phyloP scores from a whole-genome alignment of 1,284 basidiomycete genomes.

The Laetiporus sulphureus region DNA sequence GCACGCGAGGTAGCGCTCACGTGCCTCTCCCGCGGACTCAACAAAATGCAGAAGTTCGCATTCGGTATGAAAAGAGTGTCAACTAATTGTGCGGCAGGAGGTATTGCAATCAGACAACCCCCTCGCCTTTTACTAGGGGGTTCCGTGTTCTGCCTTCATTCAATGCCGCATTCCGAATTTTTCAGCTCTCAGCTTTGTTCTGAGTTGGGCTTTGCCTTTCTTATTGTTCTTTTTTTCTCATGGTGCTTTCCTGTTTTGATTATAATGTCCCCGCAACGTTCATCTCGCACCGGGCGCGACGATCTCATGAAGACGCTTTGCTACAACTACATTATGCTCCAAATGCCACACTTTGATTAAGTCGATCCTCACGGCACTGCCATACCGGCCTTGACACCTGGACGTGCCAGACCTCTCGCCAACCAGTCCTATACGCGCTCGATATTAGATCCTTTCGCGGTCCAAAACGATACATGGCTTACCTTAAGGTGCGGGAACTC shows the following conservation, averaged over 20 bases:
- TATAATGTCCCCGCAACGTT: too few relatives aligned
- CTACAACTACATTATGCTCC: too few relatives aligned
- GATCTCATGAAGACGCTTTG: too few relatives aligned
- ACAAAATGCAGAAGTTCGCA: conserved; percentile 26
- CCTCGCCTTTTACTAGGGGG: conserved; percentile 70
- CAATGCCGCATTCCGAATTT: conserved; percentile 49
- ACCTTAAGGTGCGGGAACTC: conserved; percentile 29
- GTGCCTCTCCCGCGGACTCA: conserved; percentile 24
- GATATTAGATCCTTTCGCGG: too few relatives aligned
- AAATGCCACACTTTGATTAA: neutral
- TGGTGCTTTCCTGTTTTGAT: too few relatives aligned
- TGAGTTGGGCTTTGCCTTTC: conserved; percentile 21
- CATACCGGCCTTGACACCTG: conserved; percentile 21
- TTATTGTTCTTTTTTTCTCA: conserved; percentile 5
- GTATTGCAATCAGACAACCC: conserved; percentile 51
- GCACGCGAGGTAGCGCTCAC: conserved; percentile 6
- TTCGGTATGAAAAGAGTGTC: neutral
- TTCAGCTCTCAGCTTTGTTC: conserved; percentile 39
- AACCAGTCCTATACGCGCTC: conserved; percentile 19
- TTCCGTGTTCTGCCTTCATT: conserved; percentile 49
- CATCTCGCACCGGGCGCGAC: too few relatives aligned
- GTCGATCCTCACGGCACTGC: conserved; percentile 12
- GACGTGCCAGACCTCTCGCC: conserved; percentile 16
- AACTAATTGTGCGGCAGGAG: conserved; percentile 35
- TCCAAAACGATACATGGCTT: too few relatives aligned